Conservation (phyloP, 345 rosid genomes). For the Murraya paniculata region DNA sequence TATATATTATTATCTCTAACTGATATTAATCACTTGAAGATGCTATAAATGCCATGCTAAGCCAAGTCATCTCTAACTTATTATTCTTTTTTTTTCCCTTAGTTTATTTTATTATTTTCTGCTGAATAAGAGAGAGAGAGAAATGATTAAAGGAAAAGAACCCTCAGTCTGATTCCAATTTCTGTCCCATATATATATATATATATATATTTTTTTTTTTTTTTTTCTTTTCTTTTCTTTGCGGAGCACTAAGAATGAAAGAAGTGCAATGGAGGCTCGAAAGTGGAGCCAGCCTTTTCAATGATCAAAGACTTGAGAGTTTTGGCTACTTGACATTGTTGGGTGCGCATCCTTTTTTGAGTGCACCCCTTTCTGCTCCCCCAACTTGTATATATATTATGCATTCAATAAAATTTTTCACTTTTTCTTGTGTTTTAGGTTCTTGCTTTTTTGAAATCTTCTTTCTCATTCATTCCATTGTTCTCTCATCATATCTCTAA, state of each 20-base stretch:
- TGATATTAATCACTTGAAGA: constrained; percentile 19
- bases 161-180: constrained; percentile 46
- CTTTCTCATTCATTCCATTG: not conserved
- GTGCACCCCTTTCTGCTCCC: constrained; percentile 22
- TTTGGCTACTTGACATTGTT: constrained; percentile 18
- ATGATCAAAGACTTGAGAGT: not conserved
- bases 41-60: constrained; percentile 6
- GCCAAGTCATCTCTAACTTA: constrained; percentile 10
- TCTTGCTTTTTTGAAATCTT: not conserved
- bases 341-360: constrained; percentile 32
- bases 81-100: not conserved
- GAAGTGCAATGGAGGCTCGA: constrained; percentile 15
- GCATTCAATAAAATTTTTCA: not conserved
- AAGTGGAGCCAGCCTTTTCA: constrained; percentile 14
- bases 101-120: not conserved
- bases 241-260: constrained; percentile 32
- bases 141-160: constrained; percentile 39
- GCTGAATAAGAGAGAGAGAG: constrained; percentile 25
- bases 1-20: not conserved
- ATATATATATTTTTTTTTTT: not conserved
- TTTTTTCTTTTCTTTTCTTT: no score
- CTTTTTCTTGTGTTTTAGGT: not conserved
- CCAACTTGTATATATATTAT: constrained; percentile 36
- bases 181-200: constrained; percentile 21
- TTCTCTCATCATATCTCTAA: not conserved